Evolutionary conservation across 768 basidiomycete species (phyloP).

Genomic region (Asterophora parasitica): DNA sequence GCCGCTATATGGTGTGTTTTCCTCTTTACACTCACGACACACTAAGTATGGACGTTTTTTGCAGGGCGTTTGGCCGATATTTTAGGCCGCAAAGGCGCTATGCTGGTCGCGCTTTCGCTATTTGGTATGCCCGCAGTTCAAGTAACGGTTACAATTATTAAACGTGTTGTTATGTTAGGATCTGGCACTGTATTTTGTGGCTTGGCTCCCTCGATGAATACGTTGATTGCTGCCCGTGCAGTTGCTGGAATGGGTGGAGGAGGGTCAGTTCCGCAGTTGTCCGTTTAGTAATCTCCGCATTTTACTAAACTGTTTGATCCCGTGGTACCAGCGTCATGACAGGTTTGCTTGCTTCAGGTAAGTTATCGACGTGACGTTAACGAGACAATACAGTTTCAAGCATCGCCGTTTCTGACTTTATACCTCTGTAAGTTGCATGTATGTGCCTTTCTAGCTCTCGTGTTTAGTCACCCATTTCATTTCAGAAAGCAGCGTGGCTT

Average conservation of each 20-base stretch:
- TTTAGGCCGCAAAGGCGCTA: constrained; percentile 79
- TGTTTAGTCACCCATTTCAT: constrained; percentile 5
- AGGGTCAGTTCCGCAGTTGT: constrained; percentile 51
- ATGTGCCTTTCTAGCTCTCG: not conserved
- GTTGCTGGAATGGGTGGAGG: constrained; percentile 92
- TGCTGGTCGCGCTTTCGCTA: constrained; percentile 76
- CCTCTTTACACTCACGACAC: constrained; percentile 2
- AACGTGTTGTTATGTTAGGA: constrained; percentile 35
- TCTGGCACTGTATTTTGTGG: constrained; percentile 85
- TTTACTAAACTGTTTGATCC: constrained; percentile 21
- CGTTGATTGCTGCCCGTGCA: constrained; percentile 74
- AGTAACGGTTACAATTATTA: constrained; percentile 7
- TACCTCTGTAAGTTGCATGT: constrained; percentile 64
- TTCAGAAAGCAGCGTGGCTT: constrained; percentile 77
- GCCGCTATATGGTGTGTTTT: constrained; percentile 69
- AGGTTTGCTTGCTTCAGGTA: constrained; percentile 37
- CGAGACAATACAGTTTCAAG: constrained; percentile 56
- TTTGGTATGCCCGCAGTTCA: constrained; percentile 53
- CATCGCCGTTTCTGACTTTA: constrained; percentile 81
- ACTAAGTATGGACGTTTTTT: constrained; percentile 18
- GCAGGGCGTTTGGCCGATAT: constrained; percentile 84
- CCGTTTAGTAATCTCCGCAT: constrained; percentile 17
- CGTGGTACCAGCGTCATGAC: constrained; percentile 67
- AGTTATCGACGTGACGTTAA: constrained; percentile 22
- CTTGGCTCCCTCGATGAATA: constrained; percentile 79